Base-by-base conservation (phyloP, 176 grass and related monocot species). In the Olyra latifolia region DNA sequence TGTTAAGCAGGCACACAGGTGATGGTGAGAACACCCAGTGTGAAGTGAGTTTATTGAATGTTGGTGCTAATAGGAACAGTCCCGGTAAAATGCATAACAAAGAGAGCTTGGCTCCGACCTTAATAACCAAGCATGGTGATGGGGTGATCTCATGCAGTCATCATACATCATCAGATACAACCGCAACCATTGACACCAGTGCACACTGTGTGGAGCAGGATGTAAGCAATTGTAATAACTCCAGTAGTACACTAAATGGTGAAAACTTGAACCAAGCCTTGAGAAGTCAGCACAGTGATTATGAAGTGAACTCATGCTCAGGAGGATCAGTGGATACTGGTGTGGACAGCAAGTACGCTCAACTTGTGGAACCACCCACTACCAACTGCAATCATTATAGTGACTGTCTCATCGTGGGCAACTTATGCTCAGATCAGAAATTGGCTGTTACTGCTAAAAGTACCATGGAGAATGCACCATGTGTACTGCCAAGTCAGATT, bases 341-440 rank as follows among this genome's bases (percentile, higher is more conserved):
- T 60, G 73, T 76, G 53, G 64, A 52, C 63, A 71, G 47, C 66
- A 50, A 62, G 28, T 63, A 66, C 53, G 62, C 23, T 54, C 15
- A 49, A 17, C 11, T 2, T 54, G 17, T 79, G 22, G 74, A 71
- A 77, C 22, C 75, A 23, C 45, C 12, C 0, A 39, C 60, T 61
- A 60, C 23, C 78, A 79, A 63, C 46, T 54, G 64, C 10, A 44
- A 52, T 28, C 1, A 13, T 53, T 71, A 1, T n/a, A 69, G 32
- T 45, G 65, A 62, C 3, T 14, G 24, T 62, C 45, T 87, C 56
- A 62, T 27, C 63, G 79, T 27, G 3, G 56, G 69, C 41, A 82
- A 19, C 45, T 77, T 52, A 20, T 82, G 43, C 45, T 62, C 72
- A 76, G 64, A 87, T 76, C 55, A 40, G 55, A 71, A 23, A 62